Base-by-base conservation (phyloP, 2,329 filamentous ascomycete genomes). In the Microascus cirrosus region DNA sequence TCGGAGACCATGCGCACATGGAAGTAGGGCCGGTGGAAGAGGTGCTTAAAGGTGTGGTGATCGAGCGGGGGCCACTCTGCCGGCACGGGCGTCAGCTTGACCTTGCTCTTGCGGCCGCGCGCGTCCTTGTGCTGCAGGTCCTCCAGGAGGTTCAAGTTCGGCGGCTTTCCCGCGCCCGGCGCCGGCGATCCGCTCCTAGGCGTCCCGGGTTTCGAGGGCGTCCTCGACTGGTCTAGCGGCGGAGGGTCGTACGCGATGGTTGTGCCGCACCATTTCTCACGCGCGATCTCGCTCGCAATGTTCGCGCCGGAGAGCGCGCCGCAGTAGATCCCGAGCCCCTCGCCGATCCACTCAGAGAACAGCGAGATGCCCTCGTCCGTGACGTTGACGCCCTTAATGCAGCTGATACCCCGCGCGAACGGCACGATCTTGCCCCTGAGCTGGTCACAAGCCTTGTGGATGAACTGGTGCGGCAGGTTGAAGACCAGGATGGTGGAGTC, bases 1-100 rank as follows among this genome's bases (percentile, higher is more conserved):
- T 99, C 94, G 39, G 84, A 86, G 25, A 96, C 90, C 72, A 97
- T 85, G 64, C 90, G 89, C 20, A 97, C 93, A 71, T 97, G 93
- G 81, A 99, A 99, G 77, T 99, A 99, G 0, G 90, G 90, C 55
- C 94, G 85, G 73, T 96, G 89, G 82, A 99, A 99, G 42, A 99
- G 84, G 20, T 83, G 83, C 70, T 88, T 87, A 70, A 96, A 85
- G 59, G 89, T 86, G 51, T 81, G 78, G 70, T 97, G 93, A 70
- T 94, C 90, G 52, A 99, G 81, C 0, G 91, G 84, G 22, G 90
- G 90, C 69, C 94, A 96, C 59, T 94, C 89, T 42, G 79, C 72
- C 0, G 94, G 94, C 28, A 96, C 74, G 7, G 90, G 80, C 25
- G 83, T 85, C 53, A 97, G 79, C 67, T 83, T 84, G 15, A 86